These are phyloP conservation scores for Leishmania braziliensis DNA, from an alignment of 208 protist species.

Conservation along the genomic window DNA sequence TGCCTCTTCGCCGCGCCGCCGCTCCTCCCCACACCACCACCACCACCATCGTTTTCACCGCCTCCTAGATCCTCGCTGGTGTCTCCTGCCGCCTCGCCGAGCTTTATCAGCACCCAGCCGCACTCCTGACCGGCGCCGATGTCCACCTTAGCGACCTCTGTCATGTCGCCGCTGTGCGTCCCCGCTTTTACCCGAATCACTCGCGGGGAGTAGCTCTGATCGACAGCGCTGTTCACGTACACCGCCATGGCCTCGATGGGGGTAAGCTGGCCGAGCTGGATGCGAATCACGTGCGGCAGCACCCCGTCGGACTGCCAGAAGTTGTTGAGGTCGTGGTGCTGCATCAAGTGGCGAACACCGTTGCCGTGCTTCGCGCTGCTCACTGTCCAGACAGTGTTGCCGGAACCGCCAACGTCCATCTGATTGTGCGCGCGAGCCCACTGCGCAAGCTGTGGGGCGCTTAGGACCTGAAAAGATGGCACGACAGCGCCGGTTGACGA, in stretches of 20 bases:
- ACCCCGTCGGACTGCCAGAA: constrained; percentile 92
- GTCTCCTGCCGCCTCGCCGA: constrained; percentile 24
- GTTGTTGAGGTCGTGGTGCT: constrained; percentile 50
- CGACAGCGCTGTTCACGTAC: constrained; percentile 65
- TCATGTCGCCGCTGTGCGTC: constrained; percentile 67
- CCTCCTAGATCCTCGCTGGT: constrained; percentile 7
- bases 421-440: constrained; percentile 21
- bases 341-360: constrained; percentile 69
- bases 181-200: constrained; percentile 67
- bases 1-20: background rate
- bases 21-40: background rate
- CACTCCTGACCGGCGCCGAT: constrained; percentile 42
- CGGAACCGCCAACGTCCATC: constrained; percentile 36
- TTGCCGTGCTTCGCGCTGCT: constrained; percentile 91
- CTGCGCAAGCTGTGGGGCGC: constrained; percentile 22
- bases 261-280: constrained; percentile 66
- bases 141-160: constrained; percentile 52
- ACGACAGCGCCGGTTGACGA: background rate
- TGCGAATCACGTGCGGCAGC: constrained; percentile 75
- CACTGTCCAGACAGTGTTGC: constrained; percentile 76
- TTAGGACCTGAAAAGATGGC: constrained; percentile 19
- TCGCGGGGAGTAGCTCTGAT: constrained; percentile 91
- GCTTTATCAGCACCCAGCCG: constrained; percentile 64
- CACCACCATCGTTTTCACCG: background rate
- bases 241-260: constrained; percentile 56